Evolutionary conservation across 148 eudicot species (phyloP).

Genomic region (Rheum nobile): DNA sequence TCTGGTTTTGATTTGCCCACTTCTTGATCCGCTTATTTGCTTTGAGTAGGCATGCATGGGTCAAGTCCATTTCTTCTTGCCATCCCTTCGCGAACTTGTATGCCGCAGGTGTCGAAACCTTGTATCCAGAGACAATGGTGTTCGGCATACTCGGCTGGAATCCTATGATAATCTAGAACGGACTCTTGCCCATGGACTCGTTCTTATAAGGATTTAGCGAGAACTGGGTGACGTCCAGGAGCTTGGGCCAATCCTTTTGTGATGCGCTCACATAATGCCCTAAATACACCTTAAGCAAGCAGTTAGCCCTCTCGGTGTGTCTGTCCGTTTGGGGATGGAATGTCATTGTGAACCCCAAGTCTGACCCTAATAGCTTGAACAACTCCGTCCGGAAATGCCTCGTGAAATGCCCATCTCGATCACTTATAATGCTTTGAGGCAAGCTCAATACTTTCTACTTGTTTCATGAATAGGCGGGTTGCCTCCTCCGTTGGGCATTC

Average conservation of each 20-base stretch:
- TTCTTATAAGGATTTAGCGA: conserved; percentile 15
- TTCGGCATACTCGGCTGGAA: too few species aligned
- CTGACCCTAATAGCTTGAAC: not conserved
- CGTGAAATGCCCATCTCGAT: conserved; percentile 1
- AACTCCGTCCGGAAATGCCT: conserved; percentile 1
- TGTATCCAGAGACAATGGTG: too few species aligned
- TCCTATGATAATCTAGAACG: too few species aligned
- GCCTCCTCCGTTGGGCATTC: too few species aligned
- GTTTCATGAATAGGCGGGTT: too few species aligned
- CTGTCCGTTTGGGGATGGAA: conserved; percentile 8
- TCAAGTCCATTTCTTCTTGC: too few species aligned
- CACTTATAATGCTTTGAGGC: not conserved
- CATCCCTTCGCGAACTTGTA: too few species aligned
- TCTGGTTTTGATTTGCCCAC: too few species aligned
- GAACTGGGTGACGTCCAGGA: conserved; percentile 13
- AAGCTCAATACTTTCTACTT: not conserved
- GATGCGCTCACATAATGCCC: conserved; percentile 14
- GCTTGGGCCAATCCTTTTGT: conserved; percentile 8
- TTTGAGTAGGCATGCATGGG: too few species aligned
- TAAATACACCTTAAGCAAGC: not conserved
- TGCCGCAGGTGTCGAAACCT: too few species aligned
- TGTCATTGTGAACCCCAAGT: not conserved
- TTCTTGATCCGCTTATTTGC: too few species aligned
- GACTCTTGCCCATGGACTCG: too few species aligned
- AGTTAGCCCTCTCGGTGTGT: conserved; percentile 11